Evolutionary conservation across 2,329 filamentous ascomycete species (phyloP), one percentile per base, ranked within the genome.

Genomic region (Fusarium oligoseptatum): DNA sequence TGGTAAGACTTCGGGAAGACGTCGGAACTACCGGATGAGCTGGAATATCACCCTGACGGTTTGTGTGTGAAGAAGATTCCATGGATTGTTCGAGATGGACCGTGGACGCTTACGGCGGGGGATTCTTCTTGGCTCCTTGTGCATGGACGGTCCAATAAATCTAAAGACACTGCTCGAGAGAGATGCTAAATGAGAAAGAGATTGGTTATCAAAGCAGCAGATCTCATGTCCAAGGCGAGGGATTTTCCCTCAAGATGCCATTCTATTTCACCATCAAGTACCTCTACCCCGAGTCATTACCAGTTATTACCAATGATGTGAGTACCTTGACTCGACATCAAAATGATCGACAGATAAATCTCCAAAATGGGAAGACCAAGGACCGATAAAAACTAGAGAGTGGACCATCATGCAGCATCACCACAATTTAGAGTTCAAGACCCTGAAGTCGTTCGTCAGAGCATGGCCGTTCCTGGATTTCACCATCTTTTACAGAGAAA

Each of bases 341-440:
- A 24, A 39, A 6, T 58, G 56, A 58, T 58, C 56, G 22, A 8
- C 56, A 58, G 36, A 24, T 7, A 39, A 39, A 41, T 41, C 9
- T 14, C 56, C 56, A 12, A 39, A 39, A 27, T n/a, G 34, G 56
- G 56, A 58, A 58, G 15, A 27, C 32, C 36, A 36, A 39, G 36
- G 36, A 17, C 56, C 37, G 37, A 60, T 60, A 43, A 60, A 60
- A 43, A 60, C 57, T 43, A 60, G 57, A 27, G 32, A 11, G 37
- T 41, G 36, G 24, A 57, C 8, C 52, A 12, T 55, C 11, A 32
- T 32, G 50, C 17, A 32, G 50, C 6, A 29, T 58, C 20, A 14
- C 56, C 56, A 58, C 15, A 39, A 14, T 58, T 58, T 39, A 58
- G 37, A 60, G 57, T 41, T 60, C 57, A 32, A 8, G 57, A 43